These are phyloP conservation scores for Globomyces sp. DNA, from an alignment of 371 early-diverging fungal genomes.

Conservation along the genomic window DNA sequence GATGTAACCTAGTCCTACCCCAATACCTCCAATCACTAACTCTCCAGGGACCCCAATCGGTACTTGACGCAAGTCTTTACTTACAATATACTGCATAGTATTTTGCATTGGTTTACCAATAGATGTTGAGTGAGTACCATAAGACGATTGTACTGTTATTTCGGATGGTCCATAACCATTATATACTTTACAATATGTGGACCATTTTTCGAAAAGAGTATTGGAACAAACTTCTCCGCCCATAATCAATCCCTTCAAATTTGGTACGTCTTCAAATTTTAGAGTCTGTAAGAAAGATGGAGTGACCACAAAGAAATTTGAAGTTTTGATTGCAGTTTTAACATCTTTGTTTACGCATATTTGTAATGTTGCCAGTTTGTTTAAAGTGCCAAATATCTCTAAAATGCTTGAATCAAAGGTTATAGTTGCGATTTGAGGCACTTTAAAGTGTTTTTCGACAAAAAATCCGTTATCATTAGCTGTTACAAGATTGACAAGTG, in stretches of 20 bases:
- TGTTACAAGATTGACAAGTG: not conserved
- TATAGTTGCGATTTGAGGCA: slow-evolving; percentile 21
- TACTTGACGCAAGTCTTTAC: slow-evolving; percentile 8
- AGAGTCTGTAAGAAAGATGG: slow-evolving; percentile 20
- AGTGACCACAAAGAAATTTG: slow-evolving; percentile 2
- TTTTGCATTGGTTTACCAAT: slow-evolving; percentile 20
- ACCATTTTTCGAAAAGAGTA: slow-evolving; percentile 10
- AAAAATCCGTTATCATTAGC: not conserved
- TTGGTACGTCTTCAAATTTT: slow-evolving; percentile 20
- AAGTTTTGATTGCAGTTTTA: not conserved
- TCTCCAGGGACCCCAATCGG: slow-evolving; percentile 21
- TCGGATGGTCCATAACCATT: slow-evolving; percentile 22
- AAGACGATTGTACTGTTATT: slow-evolving; percentile 12
- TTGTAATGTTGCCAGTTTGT: slow-evolving; percentile 21
- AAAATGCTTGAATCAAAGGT: slow-evolving; percentile 25
- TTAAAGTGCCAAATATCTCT: slow-evolving; percentile 29
- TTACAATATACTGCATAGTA: slow-evolving; percentile 20
- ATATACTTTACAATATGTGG: not conserved
- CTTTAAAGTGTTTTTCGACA: not conserved
- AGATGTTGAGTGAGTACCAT: not conserved
- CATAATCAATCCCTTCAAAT: slow-evolving; percentile 20
- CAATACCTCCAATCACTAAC: slow-evolving; percentile 15
- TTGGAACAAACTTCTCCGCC: slow-evolving; percentile 18
- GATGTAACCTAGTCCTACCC: slow-evolving; percentile 20
- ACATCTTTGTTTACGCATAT: slow-evolving; percentile 17